Evolutionary conservation across 2,329 filamentous ascomycete genomes (phyloP), one percentile per base, ranked within the genome.

Genomic region (Arthrobotrys sinensis): DNA sequence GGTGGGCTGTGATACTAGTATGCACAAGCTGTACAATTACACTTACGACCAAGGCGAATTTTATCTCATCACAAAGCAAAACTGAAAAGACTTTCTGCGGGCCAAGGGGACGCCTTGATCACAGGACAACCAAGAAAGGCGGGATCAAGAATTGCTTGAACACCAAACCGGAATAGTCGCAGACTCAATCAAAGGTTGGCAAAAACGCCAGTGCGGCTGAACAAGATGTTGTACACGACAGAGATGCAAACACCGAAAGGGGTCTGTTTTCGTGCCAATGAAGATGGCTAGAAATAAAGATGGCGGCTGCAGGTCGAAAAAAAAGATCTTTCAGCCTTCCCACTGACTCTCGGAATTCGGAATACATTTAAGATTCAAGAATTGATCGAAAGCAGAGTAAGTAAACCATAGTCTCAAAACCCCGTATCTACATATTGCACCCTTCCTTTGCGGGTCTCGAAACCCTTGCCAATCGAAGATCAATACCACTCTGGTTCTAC

Each of bases 181-280:
- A 45, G 34, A 14, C n/a, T 38, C 36, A 38, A 38, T 2, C 36
- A 21, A 36, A 38, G n/a, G 16, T 60, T 60, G 55, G 55, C 55
- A 76, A 77, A 40, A 38, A 28, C 66, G 73, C 66, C 62, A 57
- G 50, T 78, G 67, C 75, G 75, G 75, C 75, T 78, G 75, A 78
- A 46, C 32, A 7, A 40, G 52, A 66, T 38, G 32, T 57, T 55
- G 69, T 10, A 43, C 60, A 66, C 40, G 68, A 66, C 50, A 62
- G 40, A 63, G 62, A 66, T 36, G 52, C 62, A 75, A 75, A 63
- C 62, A 62, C 45, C 48, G 62, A 66, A 75, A 67, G 70, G 70
- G 70, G 70, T 45, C 69, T 73, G 50, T 66, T 73, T 73, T 73
- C 60, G 45, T 66, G 60, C 45, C 38, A 43, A 60, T 60, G 55